A percentile compares a stretch with the other conserved stretches of the same genome.
Evolutionary conservation across 2,329 filamentous ascomycete species (phyloP).

Genomic region (Venturia carpophila): DNA sequence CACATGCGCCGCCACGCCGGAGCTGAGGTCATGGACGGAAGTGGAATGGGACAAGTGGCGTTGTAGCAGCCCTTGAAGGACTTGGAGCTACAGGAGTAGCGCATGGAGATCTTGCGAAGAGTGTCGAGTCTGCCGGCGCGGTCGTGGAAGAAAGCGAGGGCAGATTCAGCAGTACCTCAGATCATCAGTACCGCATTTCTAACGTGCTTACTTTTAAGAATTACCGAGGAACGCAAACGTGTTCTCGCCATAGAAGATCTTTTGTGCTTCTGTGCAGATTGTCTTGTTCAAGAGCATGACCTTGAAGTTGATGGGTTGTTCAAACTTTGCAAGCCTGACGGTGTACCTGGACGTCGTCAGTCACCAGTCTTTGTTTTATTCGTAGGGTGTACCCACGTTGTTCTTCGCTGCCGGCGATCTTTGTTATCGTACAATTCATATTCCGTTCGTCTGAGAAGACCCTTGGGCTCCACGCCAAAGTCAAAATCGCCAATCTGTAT

Average conservation of each 20-base stretch:
- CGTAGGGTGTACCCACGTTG: conserved; percentile 11
- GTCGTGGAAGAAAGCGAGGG: conserved; percentile 20
- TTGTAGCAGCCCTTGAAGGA: conserved; percentile 19
- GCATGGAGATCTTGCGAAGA: conserved; percentile 18
- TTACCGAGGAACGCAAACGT: conserved; percentile 18
- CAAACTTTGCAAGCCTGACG: neutral
- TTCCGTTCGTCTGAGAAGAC: conserved; percentile 18
- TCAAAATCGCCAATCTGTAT: conserved; percentile 20
- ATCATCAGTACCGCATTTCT: conserved; percentile 9
- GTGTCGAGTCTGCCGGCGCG: conserved; percentile 15
- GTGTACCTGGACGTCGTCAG: neutral
- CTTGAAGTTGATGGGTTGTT: conserved; percentile 4
- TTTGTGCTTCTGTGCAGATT: conserved; percentile 17
- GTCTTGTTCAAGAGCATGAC: conserved; percentile 19
- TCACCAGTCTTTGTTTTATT: neutral
- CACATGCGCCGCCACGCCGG: conserved; percentile 18
- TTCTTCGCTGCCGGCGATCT: conserved; percentile 16
- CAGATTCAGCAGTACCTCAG: conserved; percentile 18
- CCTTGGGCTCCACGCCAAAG: conserved; percentile 13
- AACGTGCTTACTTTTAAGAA: neutral
- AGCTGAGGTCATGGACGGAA: conserved; percentile 18
- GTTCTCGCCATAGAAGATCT: conserved; percentile 20
- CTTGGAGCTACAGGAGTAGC: conserved; percentile 11
- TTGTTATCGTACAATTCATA: conserved; percentile 18
- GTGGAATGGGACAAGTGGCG: conserved; percentile 12